Percentiles rank a stretch among this genome's conserved stretches.
Conservation (phyloP, 257 asterid species). For the Echites panduratus region DNA sequence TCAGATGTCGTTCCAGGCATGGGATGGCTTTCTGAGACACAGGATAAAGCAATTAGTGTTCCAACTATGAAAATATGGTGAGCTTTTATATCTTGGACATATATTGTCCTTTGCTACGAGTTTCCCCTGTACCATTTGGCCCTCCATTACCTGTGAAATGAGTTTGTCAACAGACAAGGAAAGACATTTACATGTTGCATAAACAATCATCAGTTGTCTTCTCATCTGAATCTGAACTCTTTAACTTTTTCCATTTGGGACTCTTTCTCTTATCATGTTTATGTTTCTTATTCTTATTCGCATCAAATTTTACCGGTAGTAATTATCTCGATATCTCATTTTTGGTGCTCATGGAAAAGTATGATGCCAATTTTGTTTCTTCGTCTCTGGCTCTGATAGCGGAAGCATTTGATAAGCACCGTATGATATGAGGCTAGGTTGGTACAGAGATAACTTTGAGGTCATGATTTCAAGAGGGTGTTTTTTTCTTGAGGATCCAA, state of each 20-base stretch:
- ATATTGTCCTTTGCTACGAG: slow-evolving; percentile 10
- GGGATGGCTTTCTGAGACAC: slow-evolving; percentile 9
- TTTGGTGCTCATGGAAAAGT: not conserved
- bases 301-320: not conserved
- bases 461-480: slow-evolving; percentile 10
- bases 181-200: not conserved
- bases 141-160: slow-evolving; percentile 3
- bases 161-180: slow-evolving; percentile 3
- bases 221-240: too few species aligned
- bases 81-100: slow-evolving; percentile 4
- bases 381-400: slow-evolving; percentile 18
- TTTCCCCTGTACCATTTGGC: not conserved
- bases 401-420: slow-evolving; percentile 42
- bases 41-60: not conserved
- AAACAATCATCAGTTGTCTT: not conserved
- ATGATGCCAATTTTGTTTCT: slow-evolving; percentile 10
- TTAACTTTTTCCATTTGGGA: not conserved
- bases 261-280: not conserved
- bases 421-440: slow-evolving; percentile 19
- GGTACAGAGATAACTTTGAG: slow-evolving; percentile 11
- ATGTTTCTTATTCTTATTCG: not conserved
- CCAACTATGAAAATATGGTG: slow-evolving; percentile 18
- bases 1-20: slow-evolving; percentile 5
- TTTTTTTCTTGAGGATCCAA: slow-evolving; percentile 15
- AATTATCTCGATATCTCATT: not conserved